Conservation (phyloP, 805 yeast species). For the Yamadazyma philogaea region DNA sequence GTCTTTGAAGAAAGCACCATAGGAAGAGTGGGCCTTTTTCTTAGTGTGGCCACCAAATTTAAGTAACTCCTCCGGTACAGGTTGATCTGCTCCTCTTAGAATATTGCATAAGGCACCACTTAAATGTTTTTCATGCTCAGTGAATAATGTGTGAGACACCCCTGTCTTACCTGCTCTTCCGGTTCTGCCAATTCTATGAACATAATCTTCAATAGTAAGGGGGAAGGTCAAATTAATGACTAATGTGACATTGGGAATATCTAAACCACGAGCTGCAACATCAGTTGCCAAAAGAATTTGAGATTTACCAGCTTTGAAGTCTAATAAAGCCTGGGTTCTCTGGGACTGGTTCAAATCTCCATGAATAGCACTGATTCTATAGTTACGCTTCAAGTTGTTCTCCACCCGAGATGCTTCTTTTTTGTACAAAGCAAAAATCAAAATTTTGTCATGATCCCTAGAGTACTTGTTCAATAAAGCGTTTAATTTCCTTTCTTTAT, state of each 20-base stretch:
- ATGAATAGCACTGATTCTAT: slow-evolving; percentile 86
- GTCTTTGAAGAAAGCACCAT: slow-evolving; percentile 95
- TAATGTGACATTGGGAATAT: slow-evolving; percentile 94
- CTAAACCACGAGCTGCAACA: slow-evolving; percentile 97
- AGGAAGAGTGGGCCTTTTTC: slow-evolving; percentile 96
- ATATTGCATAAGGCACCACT: slow-evolving; percentile 93
- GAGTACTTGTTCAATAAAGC: slow-evolving; percentile 70
- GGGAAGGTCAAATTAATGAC: slow-evolving; percentile 96
- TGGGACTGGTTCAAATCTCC: slow-evolving; percentile 93
- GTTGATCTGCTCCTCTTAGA: slow-evolving; percentile 88
- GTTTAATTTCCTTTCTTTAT: slow-evolving; percentile 74
- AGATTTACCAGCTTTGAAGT: slow-evolving; percentile 77
- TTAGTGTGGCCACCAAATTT: slow-evolving; percentile 98
- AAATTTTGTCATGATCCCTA: slow-evolving; percentile 70
- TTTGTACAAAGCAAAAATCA: slow-evolving; percentile 91
- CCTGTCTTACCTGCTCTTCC: slow-evolving; percentile 98
- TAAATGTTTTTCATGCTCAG: slow-evolving; percentile 94
- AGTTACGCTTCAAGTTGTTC: slow-evolving; percentile 67
- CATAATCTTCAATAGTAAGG: slow-evolving; percentile 92
- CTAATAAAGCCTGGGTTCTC: slow-evolving; percentile 81
- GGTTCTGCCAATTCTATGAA: slow-evolving; percentile 96
- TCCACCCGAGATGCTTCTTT: slow-evolving; percentile 95
- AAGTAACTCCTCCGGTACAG: slow-evolving; percentile 90
- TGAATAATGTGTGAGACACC: slow-evolving; percentile 90
- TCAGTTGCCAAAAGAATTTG: slow-evolving; percentile 90